phyloP scores from a whole-genome alignment of 306 rosid genomes.

The Cucurbita ficifolia region DNA sequence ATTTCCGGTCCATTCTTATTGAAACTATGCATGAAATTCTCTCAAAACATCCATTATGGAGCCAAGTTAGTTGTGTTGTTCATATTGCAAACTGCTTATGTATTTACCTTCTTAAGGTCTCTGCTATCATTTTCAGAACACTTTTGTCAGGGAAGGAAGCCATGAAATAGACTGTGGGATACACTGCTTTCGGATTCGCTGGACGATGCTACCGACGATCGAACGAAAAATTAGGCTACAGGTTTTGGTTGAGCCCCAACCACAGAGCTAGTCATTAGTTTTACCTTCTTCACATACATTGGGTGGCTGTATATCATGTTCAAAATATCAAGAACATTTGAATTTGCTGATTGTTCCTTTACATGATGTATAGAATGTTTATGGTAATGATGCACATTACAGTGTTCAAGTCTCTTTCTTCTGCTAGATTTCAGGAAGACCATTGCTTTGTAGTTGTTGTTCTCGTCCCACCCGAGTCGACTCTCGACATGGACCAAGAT shows the following conservation, averaged over 20 bases:
- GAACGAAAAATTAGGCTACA: not conserved
- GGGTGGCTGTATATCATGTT: conserved; percentile 2
- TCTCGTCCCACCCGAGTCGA: not conserved
- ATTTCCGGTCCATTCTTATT: not conserved
- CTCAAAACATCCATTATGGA: not conserved
- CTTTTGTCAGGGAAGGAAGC: not conserved
- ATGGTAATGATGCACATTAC: not conserved
- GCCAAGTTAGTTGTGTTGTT: not conserved
- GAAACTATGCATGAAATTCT: not conserved
- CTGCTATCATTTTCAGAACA: not conserved
- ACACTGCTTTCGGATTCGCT: not conserved
- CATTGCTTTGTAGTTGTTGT: not conserved
- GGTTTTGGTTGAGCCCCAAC: not conserved
- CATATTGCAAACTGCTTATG: not conserved
- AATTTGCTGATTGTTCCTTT: not conserved
- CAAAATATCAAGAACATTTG: not conserved
- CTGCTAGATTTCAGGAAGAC: not conserved
- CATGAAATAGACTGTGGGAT: not conserved
- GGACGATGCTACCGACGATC: not conserved
- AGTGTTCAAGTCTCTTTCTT: not conserved
- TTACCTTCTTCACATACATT: not conserved
- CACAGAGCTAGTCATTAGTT: conserved; percentile 1
- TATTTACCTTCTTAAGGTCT: not conserved
- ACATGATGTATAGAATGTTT: not conserved
- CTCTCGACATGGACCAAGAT: not conserved